Percentiles rank a stretch among this genome's conserved stretches.
phyloP scores from a whole-genome alignment of 331 rosid genomes.

The Acacia pycnantha region DNA sequence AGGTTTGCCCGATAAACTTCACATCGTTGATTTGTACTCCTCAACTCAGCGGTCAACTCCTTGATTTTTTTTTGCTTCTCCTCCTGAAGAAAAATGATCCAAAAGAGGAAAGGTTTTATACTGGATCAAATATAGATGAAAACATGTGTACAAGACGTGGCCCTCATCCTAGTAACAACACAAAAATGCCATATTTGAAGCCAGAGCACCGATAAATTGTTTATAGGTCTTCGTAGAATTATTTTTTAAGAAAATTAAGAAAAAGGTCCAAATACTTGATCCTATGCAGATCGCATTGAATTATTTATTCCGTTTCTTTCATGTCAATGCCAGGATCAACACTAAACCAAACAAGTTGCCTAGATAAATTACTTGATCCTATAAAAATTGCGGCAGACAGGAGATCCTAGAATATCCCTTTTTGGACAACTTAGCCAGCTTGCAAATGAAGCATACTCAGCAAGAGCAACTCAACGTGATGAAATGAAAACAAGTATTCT shows the following conservation, averaged over 20 bases:
- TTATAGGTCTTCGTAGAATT: not conserved
- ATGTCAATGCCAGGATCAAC: not conserved
- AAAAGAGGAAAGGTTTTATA: not conserved
- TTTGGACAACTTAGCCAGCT: not conserved
- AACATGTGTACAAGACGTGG: not conserved
- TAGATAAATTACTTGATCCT: not conserved
- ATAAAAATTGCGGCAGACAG: not conserved
- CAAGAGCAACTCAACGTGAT: not conserved
- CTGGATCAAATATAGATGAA: not conserved
- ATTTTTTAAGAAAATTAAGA: not conserved
- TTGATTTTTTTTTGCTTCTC: slow-evolving; percentile 78
- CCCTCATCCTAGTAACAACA: not conserved
- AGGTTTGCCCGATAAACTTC: slow-evolving; percentile 85
- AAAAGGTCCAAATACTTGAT: not conserved
- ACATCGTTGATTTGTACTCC: slow-evolving; percentile 72
- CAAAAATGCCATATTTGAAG: not conserved
- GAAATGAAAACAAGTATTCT: not conserved
- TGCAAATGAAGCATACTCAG: not conserved
- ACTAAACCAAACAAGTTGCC: not conserved
- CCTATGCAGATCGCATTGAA: not conserved
- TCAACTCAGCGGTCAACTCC: slow-evolving; percentile 75
- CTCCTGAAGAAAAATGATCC: slow-evolving; percentile 45
- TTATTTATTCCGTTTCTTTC: not conserved
- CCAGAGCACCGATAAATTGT: not conserved
- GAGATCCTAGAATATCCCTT: not conserved